Evolutionary conservation across 768 basidiomycete species (phyloP).

Genomic region (Termitomyces sp.): DNA sequence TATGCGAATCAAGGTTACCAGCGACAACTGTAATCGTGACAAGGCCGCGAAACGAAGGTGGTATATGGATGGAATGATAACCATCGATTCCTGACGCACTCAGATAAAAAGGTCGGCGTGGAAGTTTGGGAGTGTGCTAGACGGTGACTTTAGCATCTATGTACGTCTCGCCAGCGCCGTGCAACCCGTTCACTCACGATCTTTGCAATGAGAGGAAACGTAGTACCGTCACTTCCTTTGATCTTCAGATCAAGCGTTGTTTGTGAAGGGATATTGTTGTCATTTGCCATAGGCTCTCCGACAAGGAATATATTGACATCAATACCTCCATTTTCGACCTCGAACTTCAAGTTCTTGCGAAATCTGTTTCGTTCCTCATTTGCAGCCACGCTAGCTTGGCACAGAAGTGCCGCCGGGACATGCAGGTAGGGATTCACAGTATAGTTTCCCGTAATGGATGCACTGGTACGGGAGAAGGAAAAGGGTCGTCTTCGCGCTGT

Average conservation of each 20-base stretch:
- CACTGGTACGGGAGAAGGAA: constrained; percentile 16
- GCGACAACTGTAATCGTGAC: constrained; percentile 32
- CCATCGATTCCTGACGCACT: constrained; percentile 26
- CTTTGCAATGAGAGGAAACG: constrained; percentile 33
- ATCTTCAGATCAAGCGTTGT: constrained; percentile 30
- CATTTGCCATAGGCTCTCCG: constrained; percentile 10
- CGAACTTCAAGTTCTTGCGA: constrained; percentile 30
- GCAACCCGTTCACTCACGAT: constrained; percentile 24
- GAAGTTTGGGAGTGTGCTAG: constrained; percentile 33
- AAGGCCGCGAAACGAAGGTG: constrained; percentile 39
- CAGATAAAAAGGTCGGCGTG: constrained; percentile 32
- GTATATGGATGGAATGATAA: constrained; percentile 33
- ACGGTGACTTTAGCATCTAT: not conserved
- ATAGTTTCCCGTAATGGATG: constrained; percentile 31
- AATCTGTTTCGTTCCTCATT: constrained; percentile 16
- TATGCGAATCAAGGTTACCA: constrained; percentile 33
- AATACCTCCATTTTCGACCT: constrained; percentile 37
- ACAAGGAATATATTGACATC: constrained; percentile 40
- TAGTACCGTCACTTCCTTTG: constrained; percentile 20
- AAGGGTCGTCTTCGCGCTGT: constrained; percentile 15
- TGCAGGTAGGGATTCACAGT: constrained; percentile 38
- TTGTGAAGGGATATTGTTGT: constrained; percentile 10
- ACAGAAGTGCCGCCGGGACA: constrained; percentile 34
- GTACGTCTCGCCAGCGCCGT: not conserved
- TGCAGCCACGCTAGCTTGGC: constrained; percentile 17